Evolutionary conservation across 73 alveolate genomes (phyloP), one percentile per base, ranked within the genome.

Genomic region (Symbiodinium natans): DNA sequence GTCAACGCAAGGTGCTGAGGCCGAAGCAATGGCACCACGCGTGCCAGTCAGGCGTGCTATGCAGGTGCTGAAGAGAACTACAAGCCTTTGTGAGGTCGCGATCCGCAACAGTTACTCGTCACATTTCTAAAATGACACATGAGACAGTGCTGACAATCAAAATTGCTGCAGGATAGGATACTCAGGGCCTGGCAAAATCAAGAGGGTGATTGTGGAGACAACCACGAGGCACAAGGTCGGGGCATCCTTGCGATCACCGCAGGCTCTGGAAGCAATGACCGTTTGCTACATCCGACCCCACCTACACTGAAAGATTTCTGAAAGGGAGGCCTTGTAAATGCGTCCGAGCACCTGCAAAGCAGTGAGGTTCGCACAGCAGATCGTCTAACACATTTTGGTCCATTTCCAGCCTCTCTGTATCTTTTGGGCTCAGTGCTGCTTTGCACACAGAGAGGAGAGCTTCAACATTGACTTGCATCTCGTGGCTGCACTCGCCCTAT

Each of bases 191-290:
- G 34, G 59, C 95, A 68, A 52, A 46, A 89, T 40, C 52, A 89
- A 54, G 75, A 89, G 73, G 19, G 86, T 83, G 8, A 89, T 33
- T 33, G n/a, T 68, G 46, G 73, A 39, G 73, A 42, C 29, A n/a
- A 68, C 86, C 71, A 89, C 86, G 71, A 89, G 39, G 86, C 95
- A 89, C 43, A 89, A 39, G 86, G 95, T 89, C 25, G 95, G 95
- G 34, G 95, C 95, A 89, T 89, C 95, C 95, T 89, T 19, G 80
- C 80, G 29, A 25, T n/a, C n/a, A n/a, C n/a, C n/a, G n/a, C n/a
- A n/a, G n/a, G n/a, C n/a, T n/a, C n/a, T n/a, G n/a, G n/a, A n/a
- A n/a, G n/a, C n/a, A n/a, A n/a, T n/a, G n/a, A n/a, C n/a, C n/a
- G n/a, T n/a, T n/a, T n/a, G n/a, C n/a, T n/a, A n/a, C n/a, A n/a